phyloP scores from a whole-genome alignment of 2,329 filamentous ascomycete species.

The Aspergillus persii region DNA sequence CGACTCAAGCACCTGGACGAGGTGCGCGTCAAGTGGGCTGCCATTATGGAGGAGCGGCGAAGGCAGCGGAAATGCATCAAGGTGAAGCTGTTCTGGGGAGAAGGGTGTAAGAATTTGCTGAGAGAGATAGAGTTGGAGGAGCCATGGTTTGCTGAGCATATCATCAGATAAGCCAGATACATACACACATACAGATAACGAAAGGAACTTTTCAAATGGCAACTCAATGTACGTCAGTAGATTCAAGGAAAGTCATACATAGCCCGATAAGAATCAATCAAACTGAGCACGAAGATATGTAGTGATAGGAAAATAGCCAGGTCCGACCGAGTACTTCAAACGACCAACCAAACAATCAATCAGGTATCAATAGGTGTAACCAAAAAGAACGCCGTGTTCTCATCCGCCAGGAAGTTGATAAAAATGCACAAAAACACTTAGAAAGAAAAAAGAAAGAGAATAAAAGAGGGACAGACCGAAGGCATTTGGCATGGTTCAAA shows the following conservation, averaged over 20 bases:
- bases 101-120: not conserved
- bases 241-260: not conserved
- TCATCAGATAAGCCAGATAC: not conserved
- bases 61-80: constrained; percentile 2
- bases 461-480: not conserved
- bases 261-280: not conserved
- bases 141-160: not conserved
- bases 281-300: not conserved
- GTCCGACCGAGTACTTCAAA: not conserved
- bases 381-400: not conserved
- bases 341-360: not conserved
- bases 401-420: not conserved
- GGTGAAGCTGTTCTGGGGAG: not conserved
- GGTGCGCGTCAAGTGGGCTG: constrained; percentile 9
- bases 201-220: not conserved
- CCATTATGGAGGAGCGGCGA: constrained; percentile 11
- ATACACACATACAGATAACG: not conserved
- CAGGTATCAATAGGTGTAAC: not conserved
- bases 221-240: not conserved
- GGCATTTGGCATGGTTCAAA: not conserved
- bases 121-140: not conserved
- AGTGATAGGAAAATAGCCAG: not conserved
- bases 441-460: not conserved
- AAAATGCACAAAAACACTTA: not conserved
- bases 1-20: constrained; percentile 9